These are phyloP conservation scores for Aureobasidium sp. DNA, from an alignment of 2,329 filamentous ascomycete genomes.

Conservation along the genomic window DNA sequence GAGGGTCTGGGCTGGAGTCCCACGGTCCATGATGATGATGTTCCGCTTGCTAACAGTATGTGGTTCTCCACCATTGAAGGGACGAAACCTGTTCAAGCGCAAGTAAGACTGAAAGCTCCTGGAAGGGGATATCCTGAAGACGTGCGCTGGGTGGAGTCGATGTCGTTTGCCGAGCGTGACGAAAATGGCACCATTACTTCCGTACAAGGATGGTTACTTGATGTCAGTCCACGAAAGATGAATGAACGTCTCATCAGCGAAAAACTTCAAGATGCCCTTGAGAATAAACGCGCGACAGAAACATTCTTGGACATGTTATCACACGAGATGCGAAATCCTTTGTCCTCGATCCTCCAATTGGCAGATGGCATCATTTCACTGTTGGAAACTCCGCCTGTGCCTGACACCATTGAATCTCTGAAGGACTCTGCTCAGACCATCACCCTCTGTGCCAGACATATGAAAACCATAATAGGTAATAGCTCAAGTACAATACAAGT, in stretches of 20 bases:
- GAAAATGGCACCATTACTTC: background rate
- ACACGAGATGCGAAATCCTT: constrained; percentile 39
- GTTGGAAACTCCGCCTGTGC: constrained; percentile 15
- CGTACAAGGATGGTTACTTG: background rate
- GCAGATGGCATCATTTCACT: constrained; percentile 35
- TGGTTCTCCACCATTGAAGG: background rate
- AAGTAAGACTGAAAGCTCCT: background rate
- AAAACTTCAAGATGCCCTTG: constrained; percentile 30
- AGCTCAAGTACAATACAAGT: background rate
- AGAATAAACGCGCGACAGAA: constrained; percentile 28
- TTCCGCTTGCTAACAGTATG: background rate
- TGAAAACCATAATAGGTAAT: constrained; percentile 32
- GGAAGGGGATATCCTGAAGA: background rate
- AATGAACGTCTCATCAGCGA: constrained; percentile 17
- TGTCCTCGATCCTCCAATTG: constrained; percentile 34
- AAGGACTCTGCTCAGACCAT: constrained; percentile 25
- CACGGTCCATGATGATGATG: background rate
- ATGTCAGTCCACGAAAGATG: background rate
- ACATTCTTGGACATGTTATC: constrained; percentile 29
- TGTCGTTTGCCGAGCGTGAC: background rate
- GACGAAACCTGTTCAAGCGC: background rate
- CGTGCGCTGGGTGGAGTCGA: background rate
- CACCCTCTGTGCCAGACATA: constrained; percentile 25
- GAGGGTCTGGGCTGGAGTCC: constrained; percentile 20
- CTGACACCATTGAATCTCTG: constrained; percentile 9